Evolutionary conservation across 2,329 filamentous ascomycete species (phyloP).

Genomic region (Cordyceps cateniannulata): DNA sequence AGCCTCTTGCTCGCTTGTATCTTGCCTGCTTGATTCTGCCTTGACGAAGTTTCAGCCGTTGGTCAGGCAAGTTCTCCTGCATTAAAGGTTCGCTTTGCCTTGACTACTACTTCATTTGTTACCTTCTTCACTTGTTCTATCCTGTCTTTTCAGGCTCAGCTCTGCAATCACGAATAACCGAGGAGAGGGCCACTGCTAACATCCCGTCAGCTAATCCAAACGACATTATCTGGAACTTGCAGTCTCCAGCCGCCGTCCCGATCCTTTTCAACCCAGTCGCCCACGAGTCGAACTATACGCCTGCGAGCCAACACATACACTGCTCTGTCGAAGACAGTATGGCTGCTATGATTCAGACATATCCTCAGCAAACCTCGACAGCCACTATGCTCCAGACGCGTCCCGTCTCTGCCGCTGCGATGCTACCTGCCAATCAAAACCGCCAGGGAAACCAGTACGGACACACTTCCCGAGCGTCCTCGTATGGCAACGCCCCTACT

Average conservation of each 20-base stretch:
- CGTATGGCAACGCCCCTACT: conserved; percentile 29
- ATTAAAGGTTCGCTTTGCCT: conserved; percentile 2
- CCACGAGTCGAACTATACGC: background rate
- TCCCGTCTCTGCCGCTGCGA: conserved; percentile 46
- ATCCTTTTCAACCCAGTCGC: background rate
- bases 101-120: background rate
- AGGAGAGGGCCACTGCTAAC: background rate
- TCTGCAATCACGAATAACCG: background rate
- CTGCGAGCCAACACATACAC: background rate
- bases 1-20: conserved; percentile 3
- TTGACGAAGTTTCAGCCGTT: background rate
- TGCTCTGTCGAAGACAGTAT: conserved; percentile 45
- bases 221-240: background rate
- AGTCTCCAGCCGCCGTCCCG: background rate
- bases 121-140: background rate
- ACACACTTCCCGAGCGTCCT: conserved; percentile 15
- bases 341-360: conserved; percentile 79
- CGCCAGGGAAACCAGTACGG: conserved; percentile 47
- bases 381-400: conserved; percentile 71
- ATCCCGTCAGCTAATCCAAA: background rate
- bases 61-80: background rate
- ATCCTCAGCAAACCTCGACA: conserved; percentile 67
- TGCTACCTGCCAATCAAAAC: conserved; percentile 45
- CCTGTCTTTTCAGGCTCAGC: background rate
- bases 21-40: background rate